A percentile compares a stretch with the other conserved stretches of the same genome.
These are phyloP conservation scores for Tetrapisispora fleetii DNA, from an alignment of 805 yeast genomes.

Conservation along the genomic window DNA sequence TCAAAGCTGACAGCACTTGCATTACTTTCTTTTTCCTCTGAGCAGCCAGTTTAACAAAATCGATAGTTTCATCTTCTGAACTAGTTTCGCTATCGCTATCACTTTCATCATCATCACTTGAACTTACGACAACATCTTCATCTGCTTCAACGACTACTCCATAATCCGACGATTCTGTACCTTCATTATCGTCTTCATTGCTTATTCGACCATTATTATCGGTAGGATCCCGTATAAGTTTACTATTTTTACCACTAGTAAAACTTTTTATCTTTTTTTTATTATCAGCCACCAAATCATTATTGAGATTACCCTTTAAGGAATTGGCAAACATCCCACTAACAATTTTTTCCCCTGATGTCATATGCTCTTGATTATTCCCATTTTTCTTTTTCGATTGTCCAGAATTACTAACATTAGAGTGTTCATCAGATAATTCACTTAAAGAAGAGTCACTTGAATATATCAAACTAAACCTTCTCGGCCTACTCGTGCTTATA, in stretches of 20 bases:
- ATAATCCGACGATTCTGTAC: conserved; percentile 18
- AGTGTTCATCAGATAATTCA: conserved; percentile 28
- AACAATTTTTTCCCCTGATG: conserved; percentile 5
- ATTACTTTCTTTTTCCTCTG: conserved; percentile 50
- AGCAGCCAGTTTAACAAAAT: conserved; percentile 62
- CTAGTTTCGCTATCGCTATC: conserved; percentile 38
- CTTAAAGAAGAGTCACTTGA: conserved; percentile 35
- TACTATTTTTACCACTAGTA: conserved; percentile 26
- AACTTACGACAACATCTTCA: conserved; percentile 19
- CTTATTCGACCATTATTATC: conserved; percentile 5
- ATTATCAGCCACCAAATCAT: conserved; percentile 3
- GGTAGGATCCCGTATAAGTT: conserved; percentile 27
- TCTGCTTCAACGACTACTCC: conserved; percentile 25
- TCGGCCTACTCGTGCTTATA: conserved; percentile 19
- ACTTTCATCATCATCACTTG: conserved; percentile 27
- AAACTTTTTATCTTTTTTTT: conserved; percentile 10
- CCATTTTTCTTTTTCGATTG: conserved; percentile 18
- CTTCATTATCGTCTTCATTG: conserved; percentile 11
- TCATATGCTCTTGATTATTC: conserved; percentile 10
- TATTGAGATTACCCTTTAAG: background rate
- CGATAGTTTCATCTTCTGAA: conserved; percentile 59
- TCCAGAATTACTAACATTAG: background rate
- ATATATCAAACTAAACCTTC: conserved; percentile 36
- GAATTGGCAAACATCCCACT: conserved; percentile 1
- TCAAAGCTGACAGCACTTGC: conserved; percentile 35